Evolutionary conservation across 208 protist species (phyloP), one percentile per base, ranked within the genome.

Genomic region (Leishmania lainsoni): DNA sequence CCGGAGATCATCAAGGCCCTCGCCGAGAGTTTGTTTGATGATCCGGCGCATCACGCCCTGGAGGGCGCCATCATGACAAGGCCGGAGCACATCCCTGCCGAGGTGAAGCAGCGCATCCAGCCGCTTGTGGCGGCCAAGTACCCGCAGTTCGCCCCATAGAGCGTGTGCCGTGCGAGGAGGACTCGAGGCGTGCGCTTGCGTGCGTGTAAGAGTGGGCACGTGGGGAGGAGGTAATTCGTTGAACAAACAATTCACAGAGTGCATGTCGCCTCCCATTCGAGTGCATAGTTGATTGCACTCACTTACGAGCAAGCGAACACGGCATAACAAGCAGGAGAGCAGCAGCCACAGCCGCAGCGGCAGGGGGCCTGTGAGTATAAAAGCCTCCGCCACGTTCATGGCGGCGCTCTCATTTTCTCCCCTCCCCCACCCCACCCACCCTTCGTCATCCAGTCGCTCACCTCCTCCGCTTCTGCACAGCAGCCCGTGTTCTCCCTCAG

Each of bases 1-100:
- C 65, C 71, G 6, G 84, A 81, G 56, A 80, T 97, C 70, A 88
- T 98, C 69, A 65, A 54, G 39, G 77, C 83, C 10, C 12, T 95
- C 39, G 79, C 63, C 8, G 22, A 78, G 56, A 90, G 86, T 61
- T 56, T 83, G 20, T 72, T 56, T 32, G 76, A 85, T 4, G 94
- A 96, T 63, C 87, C 89, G 56, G 94, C 94, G 51, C 91, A 94
- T 84, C 71, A 83, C 66, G 77, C 89, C 3, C 78, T 97, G 69
- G 20, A 83, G 52, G 81, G 77, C 65, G 92, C 86, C 42, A 78
- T 97, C 58, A 86, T 93, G 75, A 94, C 90, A 45, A 83, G 86
- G 39, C 77, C 84, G 9, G 84, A 87, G 72, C 74, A 81, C 45
- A 76, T 97, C 16, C 75, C 89, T 20, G 81, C 65, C 8, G 89